Evolutionary conservation across 257 asterid species (phyloP).

Genomic region (Ajuga chamaepitys): DNA sequence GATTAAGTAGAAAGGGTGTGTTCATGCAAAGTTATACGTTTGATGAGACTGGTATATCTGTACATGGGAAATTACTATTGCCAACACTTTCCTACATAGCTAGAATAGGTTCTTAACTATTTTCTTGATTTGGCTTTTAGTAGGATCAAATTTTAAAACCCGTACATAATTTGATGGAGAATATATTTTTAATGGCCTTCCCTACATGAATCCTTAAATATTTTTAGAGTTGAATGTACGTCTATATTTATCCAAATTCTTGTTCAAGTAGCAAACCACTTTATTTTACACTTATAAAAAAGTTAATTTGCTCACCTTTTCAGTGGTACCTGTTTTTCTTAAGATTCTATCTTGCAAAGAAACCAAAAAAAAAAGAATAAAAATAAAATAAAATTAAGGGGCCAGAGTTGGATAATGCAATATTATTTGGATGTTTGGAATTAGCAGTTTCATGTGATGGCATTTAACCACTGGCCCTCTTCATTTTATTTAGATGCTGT

Average conservation of each 20-base stretch:
- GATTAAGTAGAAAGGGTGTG: neutral
- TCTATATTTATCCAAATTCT: neutral
- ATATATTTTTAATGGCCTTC: neutral
- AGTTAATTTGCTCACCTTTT: neutral
- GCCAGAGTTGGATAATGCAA: neutral
- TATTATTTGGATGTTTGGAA: neutral
- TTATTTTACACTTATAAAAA: neutral
- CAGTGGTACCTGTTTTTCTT: neutral
- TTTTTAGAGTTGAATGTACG: neutral
- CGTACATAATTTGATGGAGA: neutral
- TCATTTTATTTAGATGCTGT: neutral
- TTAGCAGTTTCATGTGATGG: neutral
- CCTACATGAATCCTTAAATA: no score
- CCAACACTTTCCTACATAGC: neutral
- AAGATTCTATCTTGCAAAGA: neutral
- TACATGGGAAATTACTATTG: neutral
- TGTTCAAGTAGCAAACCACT: neutral
- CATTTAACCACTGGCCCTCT: neutral
- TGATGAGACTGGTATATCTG: neutral
- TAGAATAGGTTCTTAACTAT: neutral
- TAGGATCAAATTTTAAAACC: neutral
- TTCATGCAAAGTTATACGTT: neutral
- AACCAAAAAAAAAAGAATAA: neutral
- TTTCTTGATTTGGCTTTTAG: neutral
- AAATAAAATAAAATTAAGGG: no score